phyloP scores from a whole-genome alignment of 2,329 filamentous ascomycete species.

The Fusarium sp. region DNA sequence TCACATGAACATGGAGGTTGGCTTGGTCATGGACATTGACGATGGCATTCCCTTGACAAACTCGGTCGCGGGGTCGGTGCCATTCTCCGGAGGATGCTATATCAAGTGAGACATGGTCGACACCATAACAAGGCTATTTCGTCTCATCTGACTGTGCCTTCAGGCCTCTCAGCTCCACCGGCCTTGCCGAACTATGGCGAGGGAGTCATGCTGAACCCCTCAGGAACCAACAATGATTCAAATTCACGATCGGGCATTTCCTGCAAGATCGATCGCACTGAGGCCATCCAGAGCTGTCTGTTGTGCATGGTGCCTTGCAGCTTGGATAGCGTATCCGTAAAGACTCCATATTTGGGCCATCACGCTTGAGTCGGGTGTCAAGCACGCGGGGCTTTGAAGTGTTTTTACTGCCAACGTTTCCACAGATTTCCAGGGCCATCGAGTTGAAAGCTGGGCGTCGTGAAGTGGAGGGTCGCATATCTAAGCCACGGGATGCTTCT shows the following conservation, averaged over 20 bases:
- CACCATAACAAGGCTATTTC: slow-evolving; percentile 42
- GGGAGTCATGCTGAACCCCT: slow-evolving; percentile 46
- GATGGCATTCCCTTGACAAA: slow-evolving; percentile 16
- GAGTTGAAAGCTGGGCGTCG: slow-evolving; percentile 5
- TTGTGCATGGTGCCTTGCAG: slow-evolving; percentile 48
- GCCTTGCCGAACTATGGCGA: slow-evolving; percentile 24
- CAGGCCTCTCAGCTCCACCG: slow-evolving; percentile 35
- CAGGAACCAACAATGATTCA: slow-evolving; percentile 45
- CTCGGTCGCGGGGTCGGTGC: slow-evolving; percentile 30
- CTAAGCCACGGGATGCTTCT: slow-evolving; percentile 38
- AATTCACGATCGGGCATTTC: slow-evolving; percentile 46
- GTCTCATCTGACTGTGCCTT: slow-evolving; percentile 49
- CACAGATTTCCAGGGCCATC: not conserved
- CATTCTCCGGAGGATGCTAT: slow-evolving; percentile 22
- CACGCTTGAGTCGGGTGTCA: slow-evolving; percentile 32
- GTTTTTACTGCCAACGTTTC: slow-evolving; percentile 25
- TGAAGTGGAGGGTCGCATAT: slow-evolving; percentile 35
- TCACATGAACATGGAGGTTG: slow-evolving; percentile 21
- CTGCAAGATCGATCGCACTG: slow-evolving; percentile 47
- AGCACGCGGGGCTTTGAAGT: slow-evolving; percentile 28
- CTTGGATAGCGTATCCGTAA: slow-evolving; percentile 31
- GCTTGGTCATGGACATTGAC: slow-evolving; percentile 11
- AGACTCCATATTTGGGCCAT: slow-evolving; percentile 34
- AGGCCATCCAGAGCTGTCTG: slow-evolving; percentile 31
- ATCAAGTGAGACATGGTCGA: slow-evolving; percentile 47